A percentile compares a stretch with the other conserved stretches of the same genome.
These are phyloP conservation scores for Teunomyces aglyptinius DNA, from an alignment of 805 yeast species.

Conservation along the genomic window DNA sequence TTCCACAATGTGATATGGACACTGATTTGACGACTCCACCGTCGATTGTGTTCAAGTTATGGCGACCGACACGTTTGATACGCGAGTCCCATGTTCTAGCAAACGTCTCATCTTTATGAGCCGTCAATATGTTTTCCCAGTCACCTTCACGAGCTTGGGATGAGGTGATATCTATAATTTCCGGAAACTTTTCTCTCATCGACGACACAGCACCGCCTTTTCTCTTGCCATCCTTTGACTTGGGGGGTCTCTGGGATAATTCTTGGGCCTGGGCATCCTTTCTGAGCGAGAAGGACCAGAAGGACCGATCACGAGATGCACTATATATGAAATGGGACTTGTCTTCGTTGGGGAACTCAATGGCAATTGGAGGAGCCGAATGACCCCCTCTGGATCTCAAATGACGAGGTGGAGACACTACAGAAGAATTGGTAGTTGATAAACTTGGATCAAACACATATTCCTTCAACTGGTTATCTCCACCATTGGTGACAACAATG, in stretches of 20 bases:
- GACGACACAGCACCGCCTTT: slow-evolving; percentile 55
- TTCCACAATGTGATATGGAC: slow-evolving; percentile 88
- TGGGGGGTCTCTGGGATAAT: slow-evolving; percentile 71
- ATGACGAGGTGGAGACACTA: slow-evolving; percentile 86
- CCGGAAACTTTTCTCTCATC: slow-evolving; percentile 72
- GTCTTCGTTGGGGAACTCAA: slow-evolving; percentile 73
- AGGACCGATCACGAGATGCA: slow-evolving; percentile 79
- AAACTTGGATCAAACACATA: slow-evolving; percentile 91
- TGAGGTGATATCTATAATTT: slow-evolving; percentile 66
- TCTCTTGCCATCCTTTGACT: slow-evolving; percentile 31
- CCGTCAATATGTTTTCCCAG: slow-evolving; percentile 92
- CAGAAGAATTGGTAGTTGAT: slow-evolving; percentile 57
- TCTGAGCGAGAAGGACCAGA: slow-evolving; percentile 90
- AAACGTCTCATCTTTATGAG: slow-evolving; percentile 75
- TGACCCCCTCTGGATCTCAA: slow-evolving; percentile 98
- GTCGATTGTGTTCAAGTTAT: slow-evolving; percentile 71
- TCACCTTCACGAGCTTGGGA: slow-evolving; percentile 76
- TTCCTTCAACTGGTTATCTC: slow-evolving; percentile 86
- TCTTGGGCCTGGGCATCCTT: slow-evolving; percentile 97
- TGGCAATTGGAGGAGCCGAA: slow-evolving; percentile 78
- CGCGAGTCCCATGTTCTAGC: slow-evolving; percentile 92
- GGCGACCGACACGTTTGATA: slow-evolving; percentile 75
- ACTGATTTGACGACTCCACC: slow-evolving; percentile 72
- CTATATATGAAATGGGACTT: slow-evolving; percentile 80
- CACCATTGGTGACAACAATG: slow-evolving; percentile 82